Base-by-base conservation (phyloP, 1,284 basidiomycete species). In the Agaricales sp. region DNA sequence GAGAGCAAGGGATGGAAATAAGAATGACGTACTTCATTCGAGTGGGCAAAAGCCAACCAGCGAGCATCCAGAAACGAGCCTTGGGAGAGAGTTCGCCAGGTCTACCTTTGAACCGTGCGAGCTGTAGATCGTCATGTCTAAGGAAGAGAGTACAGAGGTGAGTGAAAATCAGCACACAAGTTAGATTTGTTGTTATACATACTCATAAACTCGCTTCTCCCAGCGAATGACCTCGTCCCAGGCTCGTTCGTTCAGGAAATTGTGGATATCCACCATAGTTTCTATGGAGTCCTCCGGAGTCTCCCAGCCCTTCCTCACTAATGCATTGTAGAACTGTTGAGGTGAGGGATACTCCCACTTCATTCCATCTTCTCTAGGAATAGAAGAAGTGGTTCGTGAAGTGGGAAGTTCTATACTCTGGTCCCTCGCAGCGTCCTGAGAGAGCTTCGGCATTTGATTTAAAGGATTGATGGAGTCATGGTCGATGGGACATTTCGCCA, bases 281-380 rank as follows among this genome's bases (percentile, higher is more conserved):
- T 95, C 93, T 38, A 99, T 81, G 63, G 92, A 87, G 61, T 98
- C 92, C 66, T 96, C 94, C 0, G 93, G 92, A 2, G 96, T 96
- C 67, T 96, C 93, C 91, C 90, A 94, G 1, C 96, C 96, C 63
- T 99, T 99, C 55, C 94, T 74, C 13, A 92, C 90, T 4, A 99
- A 77, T 0, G 96, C 96, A 63, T 98, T 98, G 67, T 99, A 95
- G 64, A 99, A 99, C 64, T 99, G 95, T 67, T 99, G 94, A 2
- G 95, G 92, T 3, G 90, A 94, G 1, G 96, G 96, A 66, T 99
- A 99, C 61, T 97, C 94, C 96, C 96, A 99, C 56, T 63, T 75
- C 45, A 54, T 66, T 49, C 61, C 57, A 3, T 63, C 59, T 47
- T 87, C 78, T 35, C 93, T 81, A 1, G 92, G 92, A 59, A 99